Conservation (phyloP, 306 rosid genomes). For the Prunus persica region Prunus_persica_NCBIv2 NC_034010.1:28472001-28472500, state of each 20-base stretch:
- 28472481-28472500: not conserved
- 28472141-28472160: slow-evolving; percentile 81
- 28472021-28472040: not conserved
- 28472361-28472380: not conserved
- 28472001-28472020: slow-evolving; percentile 31
- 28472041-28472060: not conserved
- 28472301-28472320: slow-evolving; percentile 59
- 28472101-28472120: slow-evolving; percentile 81
- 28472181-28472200: slow-evolving; percentile 56
- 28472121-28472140: slow-evolving; percentile 79
- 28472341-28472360: not conserved
- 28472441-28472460: not conserved
- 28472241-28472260: slow-evolving; percentile 88
- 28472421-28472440: not conserved
- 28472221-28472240: slow-evolving; percentile 77
- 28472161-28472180: slow-evolving; percentile 71
- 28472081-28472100: slow-evolving; percentile 3
- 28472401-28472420: not conserved
- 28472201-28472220: slow-evolving; percentile 42
- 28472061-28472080: not conserved
- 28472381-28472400: slow-evolving; percentile 5
- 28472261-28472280: slow-evolving; percentile 55
- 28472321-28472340: slow-evolving; percentile 16
- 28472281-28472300: slow-evolving; percentile 74
- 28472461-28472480: not conserved